Evolutionary conservation across 768 basidiomycete species (phyloP).

Genomic region (Cystobasidiopsis lactophilus): DNA sequence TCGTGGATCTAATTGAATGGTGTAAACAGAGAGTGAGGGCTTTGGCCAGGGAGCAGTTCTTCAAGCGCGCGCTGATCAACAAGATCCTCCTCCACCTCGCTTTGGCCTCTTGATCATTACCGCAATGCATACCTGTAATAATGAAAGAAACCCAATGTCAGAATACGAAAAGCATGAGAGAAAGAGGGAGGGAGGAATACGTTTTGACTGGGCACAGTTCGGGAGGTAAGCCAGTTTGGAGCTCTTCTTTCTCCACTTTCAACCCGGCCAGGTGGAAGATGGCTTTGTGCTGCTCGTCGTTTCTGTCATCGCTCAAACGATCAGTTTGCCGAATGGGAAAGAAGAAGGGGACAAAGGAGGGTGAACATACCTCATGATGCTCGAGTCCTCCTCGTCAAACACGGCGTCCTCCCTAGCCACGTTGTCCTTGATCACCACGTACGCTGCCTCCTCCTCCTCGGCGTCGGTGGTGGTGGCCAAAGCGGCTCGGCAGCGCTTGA

Average conservation of each 20-base stretch:
- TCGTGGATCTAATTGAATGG: too few species aligned
- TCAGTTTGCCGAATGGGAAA: background rate
- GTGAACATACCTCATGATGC: constrained; percentile 49
- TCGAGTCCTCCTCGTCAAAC: constrained; percentile 74
- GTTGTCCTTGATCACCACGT: constrained; percentile 71
- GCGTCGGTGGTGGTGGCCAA: constrained; percentile 25
- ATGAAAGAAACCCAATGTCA: too few species aligned
- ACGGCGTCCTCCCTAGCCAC: constrained; percentile 48
- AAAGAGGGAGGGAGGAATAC: too few species aligned
- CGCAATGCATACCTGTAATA: background rate
- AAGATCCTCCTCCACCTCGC: constrained; percentile 39
- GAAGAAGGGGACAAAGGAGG: background rate
- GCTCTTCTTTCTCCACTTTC: constrained; percentile 43
- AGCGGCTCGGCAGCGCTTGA: constrained; percentile 40
- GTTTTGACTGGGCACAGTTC: constrained; percentile 10
- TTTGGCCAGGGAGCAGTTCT: constrained; percentile 86
- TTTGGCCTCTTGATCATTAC: background rate
- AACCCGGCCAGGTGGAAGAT: constrained; percentile 56
- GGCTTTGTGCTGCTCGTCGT: constrained; percentile 52
- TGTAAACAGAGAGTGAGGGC: constrained; percentile 48
- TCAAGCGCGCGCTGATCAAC: constrained; percentile 82
- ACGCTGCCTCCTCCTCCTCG: constrained; percentile 29
- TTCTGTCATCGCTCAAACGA: too few species aligned
- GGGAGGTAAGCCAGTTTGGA: constrained; percentile 61
- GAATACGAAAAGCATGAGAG: too few species aligned